Base-by-base conservation (phyloP, 2,329 filamentous ascomycete genomes). In the Pseudonectria foliicola region DNA sequence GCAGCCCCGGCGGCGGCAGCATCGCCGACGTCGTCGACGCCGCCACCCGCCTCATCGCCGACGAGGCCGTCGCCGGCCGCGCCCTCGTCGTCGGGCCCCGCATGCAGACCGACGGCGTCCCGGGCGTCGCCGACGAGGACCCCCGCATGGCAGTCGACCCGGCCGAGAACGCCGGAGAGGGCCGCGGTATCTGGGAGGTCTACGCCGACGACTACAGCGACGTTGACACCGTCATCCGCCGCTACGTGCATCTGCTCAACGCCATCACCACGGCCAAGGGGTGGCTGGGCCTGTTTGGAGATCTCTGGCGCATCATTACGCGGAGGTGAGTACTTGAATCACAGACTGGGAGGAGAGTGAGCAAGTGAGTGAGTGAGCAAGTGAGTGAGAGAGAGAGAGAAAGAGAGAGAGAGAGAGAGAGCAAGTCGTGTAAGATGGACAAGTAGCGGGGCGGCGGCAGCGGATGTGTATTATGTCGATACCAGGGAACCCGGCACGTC, bases 1-100 rank as follows among this genome's bases (percentile, higher is more conserved):
- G 80, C 11, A 48, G 48, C 10, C 52, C 57, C 1, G 71, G 64
- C 2, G 61, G 70, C 42, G 76, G 71, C 2, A 62, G 64, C 27
- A 55, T 70, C 25, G 68, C 67, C 23, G 76, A 82, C 49, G 80
- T 83, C 2, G 66, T 83, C 3, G 75, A 82, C 41, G 78, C 77
- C 4, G 75, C 65, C 0, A 81, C 75, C 12, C 64, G 78, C 28
- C 63, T 84, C 24, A 66, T 78, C 29, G 74, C 77, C 1, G 76
- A 82, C 48, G 66, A 69, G 25, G 53, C 57, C 21, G 68, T 82
- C 30, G 59, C 68, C 7, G 79, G 80, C 3, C 62, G 78, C 36
- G 67, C 69, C 4, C 58, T 85, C 33, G 63, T 68, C 21, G 62
- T 83, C 29, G 75, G 74, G 1, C 77, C 78, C 6, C 73, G 67